A percentile compares a stretch with the other conserved stretches of the same genome.
phyloP scores from a whole-genome alignment of 495 filamentous ascomycete species.

The Cercophora newfieldiana region DNA sequence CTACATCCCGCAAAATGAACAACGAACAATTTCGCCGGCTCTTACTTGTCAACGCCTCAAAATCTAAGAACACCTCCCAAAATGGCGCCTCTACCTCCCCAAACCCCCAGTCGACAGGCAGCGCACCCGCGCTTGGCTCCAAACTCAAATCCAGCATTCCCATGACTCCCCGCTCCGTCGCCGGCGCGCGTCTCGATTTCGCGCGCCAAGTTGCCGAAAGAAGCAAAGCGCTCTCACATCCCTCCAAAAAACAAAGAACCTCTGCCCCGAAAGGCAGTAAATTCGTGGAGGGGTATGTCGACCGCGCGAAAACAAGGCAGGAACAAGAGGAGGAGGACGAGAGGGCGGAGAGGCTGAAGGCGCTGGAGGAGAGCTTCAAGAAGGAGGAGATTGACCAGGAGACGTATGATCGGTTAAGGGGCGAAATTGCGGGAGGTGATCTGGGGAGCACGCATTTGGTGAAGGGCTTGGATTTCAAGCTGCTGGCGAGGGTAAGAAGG shows the following conservation, averaged over 20 bases:
- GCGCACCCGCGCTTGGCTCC: conserved; percentile 55
- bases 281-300: conserved; percentile 76
- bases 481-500: conserved; percentile 70
- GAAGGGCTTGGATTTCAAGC: conserved; percentile 84
- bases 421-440: conserved; percentile 82
- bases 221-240: conserved; percentile 50
- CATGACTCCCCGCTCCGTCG: conserved; percentile 81
- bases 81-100: conserved; percentile 42
- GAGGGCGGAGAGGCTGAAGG: conserved; percentile 64
- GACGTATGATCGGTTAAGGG: conserved; percentile 69
- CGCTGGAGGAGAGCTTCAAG: conserved; percentile 80
- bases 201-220: conserved; percentile 82
- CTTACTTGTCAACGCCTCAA: conserved; percentile 54
- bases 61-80: conserved; percentile 35
- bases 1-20: conserved; percentile 84
- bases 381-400: conserved; percentile 74
- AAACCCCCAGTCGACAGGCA: conserved; percentile 28
- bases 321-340: conserved; percentile 61
- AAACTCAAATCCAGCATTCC: conserved; percentile 74
- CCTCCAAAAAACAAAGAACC: conserved; percentile 74
- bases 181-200: conserved; percentile 63
- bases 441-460: conserved; percentile 77
- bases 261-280: conserved; percentile 83
- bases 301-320: conserved; percentile 65
- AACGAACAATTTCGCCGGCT: conserved; percentile 94